A percentile compares a stretch with the other conserved stretches of the same genome.
Evolutionary conservation across 75 land plant genomes (phyloP).

Genomic region (Picea glauca): DNA sequence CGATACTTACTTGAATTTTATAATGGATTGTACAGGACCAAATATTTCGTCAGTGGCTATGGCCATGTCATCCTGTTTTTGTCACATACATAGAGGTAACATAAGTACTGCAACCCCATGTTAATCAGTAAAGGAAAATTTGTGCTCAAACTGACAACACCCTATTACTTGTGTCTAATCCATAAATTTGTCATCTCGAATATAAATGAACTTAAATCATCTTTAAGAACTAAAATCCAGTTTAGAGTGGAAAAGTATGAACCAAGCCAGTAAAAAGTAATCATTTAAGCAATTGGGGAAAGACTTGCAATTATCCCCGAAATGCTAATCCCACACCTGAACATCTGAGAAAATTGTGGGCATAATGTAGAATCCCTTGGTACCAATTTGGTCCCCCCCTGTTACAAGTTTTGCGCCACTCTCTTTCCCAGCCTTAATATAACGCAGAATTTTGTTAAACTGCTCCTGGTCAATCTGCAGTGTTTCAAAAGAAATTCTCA

Average conservation of each 20-base stretch:
- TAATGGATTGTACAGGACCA: constrained; percentile 44
- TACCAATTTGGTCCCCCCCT: constrained; percentile 42
- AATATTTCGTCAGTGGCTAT: constrained; percentile 48
- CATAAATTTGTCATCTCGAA: too few relatives aligned
- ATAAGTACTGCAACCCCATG: not conserved
- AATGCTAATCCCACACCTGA: constrained; percentile 5
- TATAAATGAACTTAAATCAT: too few relatives aligned
- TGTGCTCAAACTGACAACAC: not conserved
- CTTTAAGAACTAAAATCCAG: too few relatives aligned
- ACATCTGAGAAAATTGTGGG: constrained; percentile 51
- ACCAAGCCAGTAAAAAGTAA: not conserved
- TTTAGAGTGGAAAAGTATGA: too few relatives aligned
- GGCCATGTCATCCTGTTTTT: constrained; percentile 36
- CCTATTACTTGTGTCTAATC: not conserved
- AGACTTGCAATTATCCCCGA: not conserved
- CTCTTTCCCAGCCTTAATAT: constrained; percentile 29
- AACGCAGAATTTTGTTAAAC: constrained; percentile 35
- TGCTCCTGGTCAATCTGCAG: constrained; percentile 34
- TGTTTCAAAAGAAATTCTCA: not conserved
- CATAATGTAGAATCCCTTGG: constrained; percentile 44
- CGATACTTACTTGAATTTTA: constrained; percentile 8
- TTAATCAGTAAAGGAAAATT: not conserved
- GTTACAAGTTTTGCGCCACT: constrained; percentile 40
- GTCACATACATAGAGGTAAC: not conserved
- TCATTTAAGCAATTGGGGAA: not conserved